A percentile compares a stretch with the other conserved stretches of the same genome.
phyloP scores from a whole-genome alignment of 768 basidiomycete genomes.

The Tubosaeta sp. region DNA sequence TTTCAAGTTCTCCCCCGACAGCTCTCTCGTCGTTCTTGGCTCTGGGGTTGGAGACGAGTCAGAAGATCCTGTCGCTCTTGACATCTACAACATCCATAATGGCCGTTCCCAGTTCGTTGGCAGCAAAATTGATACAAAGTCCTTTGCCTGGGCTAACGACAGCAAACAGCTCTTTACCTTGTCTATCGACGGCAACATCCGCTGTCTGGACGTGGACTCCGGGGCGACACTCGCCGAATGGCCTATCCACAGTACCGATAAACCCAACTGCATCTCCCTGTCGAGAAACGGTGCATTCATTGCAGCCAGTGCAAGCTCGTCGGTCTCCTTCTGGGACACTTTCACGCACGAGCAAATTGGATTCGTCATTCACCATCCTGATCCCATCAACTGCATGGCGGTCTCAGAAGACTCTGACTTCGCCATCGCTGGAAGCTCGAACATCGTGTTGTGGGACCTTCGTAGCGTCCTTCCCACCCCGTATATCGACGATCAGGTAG shows the following conservation, averaged over 20 bases:
- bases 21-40: neutral
- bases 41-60: no score
- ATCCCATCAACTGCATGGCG: neutral
- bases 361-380: neutral
- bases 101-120: neutral
- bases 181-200: neutral
- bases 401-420: constrained; percentile 3
- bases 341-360: constrained; percentile 1
- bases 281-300: neutral
- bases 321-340: constrained; percentile 8
- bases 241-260: neutral
- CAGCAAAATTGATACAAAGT: neutral
- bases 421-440: neutral
- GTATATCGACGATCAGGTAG: neutral
- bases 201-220: neutral
- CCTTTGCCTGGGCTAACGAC: constrained; percentile 1
- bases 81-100: neutral
- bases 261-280: neutral
- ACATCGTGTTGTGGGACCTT: constrained; percentile 3
- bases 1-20: constrained; percentile 2
- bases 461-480: neutral
- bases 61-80: neutral
- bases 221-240: neutral
- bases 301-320: neutral
- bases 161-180: neutral